Percentiles rank a stretch among this genome's conserved stretches.
Conservation (phyloP, 2,329 filamentous ascomycete genomes). For the Aspergillus cejpii region DNA sequence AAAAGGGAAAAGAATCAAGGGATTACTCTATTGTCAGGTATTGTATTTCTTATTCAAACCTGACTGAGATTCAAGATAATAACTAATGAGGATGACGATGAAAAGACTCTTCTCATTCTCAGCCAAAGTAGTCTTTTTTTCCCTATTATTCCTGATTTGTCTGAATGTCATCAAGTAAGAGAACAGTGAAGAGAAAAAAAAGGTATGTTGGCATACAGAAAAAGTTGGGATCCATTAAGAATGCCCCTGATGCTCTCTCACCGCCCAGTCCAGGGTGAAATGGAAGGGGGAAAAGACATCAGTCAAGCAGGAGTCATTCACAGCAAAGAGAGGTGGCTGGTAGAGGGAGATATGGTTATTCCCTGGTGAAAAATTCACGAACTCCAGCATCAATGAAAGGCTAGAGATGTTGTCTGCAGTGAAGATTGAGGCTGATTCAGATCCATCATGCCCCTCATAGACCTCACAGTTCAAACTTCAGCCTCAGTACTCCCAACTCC, state of each 20-base stretch:
- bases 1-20: constrained; percentile 6
- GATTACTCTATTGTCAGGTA: constrained; percentile 1
- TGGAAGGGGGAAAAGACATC: neutral
- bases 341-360: neutral
- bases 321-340: neutral
- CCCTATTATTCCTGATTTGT: neutral
- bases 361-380: neutral
- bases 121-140: neutral
- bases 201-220: neutral
- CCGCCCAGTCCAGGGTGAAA: neutral
- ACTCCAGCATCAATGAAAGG: neutral
- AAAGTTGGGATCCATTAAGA: neutral
- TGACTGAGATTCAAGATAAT: neutral
- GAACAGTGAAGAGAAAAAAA: neutral
- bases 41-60: neutral
- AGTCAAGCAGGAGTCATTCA: neutral
- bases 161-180: neutral
- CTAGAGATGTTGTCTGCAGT: neutral
- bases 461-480: neutral
- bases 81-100: neutral
- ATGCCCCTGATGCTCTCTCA: neutral
- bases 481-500: neutral
- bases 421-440: neutral
- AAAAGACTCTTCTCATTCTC: neutral
- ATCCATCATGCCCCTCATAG: neutral